These are phyloP conservation scores for Venturia aucupariae DNA, from an alignment of 2,329 filamentous ascomycete genomes.

Conservation along the genomic window DNA sequence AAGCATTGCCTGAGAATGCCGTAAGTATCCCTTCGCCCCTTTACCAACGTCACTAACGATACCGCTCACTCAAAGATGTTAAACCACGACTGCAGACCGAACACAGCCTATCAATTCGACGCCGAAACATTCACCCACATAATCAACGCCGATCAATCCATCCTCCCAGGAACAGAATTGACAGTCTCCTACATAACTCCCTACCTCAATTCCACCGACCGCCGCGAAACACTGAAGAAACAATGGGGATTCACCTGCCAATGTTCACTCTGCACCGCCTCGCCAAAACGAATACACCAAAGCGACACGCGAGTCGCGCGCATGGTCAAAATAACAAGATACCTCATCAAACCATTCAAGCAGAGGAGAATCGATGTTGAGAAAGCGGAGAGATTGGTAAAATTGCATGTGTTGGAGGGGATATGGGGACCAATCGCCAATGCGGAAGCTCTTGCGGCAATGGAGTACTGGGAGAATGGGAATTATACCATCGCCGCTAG, in stretches of 20 bases:
- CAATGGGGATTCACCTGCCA: conserved; percentile 34
- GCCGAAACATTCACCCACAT: conserved; percentile 28
- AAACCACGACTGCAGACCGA: conserved; percentile 36
- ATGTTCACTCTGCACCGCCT: conserved; percentile 28
- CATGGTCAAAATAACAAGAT: conserved; percentile 25
- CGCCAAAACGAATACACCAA: conserved; percentile 21
- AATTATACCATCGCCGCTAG: conserved; percentile 24
- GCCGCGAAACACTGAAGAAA: conserved; percentile 24
- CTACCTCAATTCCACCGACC: conserved; percentile 25
- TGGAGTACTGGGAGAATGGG: conserved; percentile 32
- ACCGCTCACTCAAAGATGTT: conserved; percentile 19
- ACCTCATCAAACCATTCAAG: conserved; percentile 28
- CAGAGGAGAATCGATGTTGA: conserved; percentile 16
- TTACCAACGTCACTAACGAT: background rate
- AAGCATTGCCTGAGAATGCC: conserved; percentile 10
- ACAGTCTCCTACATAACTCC: conserved; percentile 28
- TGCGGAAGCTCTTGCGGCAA: conserved; percentile 30
- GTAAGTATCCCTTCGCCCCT: background rate
- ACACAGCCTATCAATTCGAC: conserved; percentile 31
- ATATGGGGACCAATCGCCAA: conserved; percentile 25
- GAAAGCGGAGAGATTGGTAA: conserved; percentile 31
- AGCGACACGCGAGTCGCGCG: conserved; percentile 29
- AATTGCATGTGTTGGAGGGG: conserved; percentile 29
- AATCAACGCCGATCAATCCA: conserved; percentile 29
- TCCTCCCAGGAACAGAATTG: conserved; percentile 33